phyloP scores from a whole-genome alignment of 345 rosid species.

The Hibiscus syriacus region DNA sequence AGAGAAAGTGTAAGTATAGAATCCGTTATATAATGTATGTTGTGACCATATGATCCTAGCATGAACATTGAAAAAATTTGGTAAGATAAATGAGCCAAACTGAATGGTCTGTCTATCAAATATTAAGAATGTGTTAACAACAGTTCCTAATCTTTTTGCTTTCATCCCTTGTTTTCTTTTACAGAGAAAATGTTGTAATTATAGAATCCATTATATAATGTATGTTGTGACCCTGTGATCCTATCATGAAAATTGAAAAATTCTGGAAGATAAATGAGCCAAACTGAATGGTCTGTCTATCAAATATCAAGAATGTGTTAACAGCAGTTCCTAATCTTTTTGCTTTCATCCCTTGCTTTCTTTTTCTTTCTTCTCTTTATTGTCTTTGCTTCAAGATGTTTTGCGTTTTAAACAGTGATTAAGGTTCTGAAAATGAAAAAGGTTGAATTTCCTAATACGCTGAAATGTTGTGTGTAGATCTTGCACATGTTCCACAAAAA shows the following conservation, averaged over 20 bases:
- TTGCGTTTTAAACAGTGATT: not conserved
- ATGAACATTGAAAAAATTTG: not conserved
- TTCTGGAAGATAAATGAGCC: not conserved
- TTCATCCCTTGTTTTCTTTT: not conserved
- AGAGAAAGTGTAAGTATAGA: too few species aligned
- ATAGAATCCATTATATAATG: too few species aligned
- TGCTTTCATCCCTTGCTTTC: not conserved
- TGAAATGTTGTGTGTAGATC: conserved; percentile 34
- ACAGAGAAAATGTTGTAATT: not conserved
- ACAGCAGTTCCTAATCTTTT: not conserved
- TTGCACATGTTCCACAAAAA: conserved; percentile 71
- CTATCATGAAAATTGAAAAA: not conserved
- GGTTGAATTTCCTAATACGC: not conserved
- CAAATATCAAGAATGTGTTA: not conserved
- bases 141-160: not conserved
- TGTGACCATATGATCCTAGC: conserved; percentile 1
- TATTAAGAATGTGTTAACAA: not conserved
- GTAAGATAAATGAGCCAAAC: not conserved
- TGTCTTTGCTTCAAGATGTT: not conserved
- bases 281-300: not conserved
- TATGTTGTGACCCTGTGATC: conserved; percentile 1
- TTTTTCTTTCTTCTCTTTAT: not conserved
- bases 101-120: not conserved
- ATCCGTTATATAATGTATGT: too few species aligned
- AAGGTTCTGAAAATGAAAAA: not conserved